These are phyloP conservation scores for Kalmanozyma brasiliensis DNA, from an alignment of 1,284 basidiomycete species.

Conservation along the genomic window DNA sequence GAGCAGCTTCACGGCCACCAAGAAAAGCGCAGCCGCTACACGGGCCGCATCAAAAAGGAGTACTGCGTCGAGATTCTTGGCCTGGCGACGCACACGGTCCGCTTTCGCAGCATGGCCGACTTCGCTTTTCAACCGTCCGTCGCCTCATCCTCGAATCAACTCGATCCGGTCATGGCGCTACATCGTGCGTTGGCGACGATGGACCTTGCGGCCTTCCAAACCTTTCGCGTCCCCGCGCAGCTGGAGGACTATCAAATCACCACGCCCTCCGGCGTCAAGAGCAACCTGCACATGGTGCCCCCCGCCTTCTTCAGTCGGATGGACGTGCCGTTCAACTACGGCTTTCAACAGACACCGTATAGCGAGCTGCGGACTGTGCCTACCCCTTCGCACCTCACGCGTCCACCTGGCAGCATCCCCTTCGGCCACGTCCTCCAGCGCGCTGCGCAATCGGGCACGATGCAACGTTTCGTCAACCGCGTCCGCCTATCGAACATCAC, in stretches of 20 bases:
- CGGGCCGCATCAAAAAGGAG: constrained; percentile 67
- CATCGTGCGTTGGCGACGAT: constrained; percentile 53
- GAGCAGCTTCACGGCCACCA: neutral
- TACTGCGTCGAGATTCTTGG: constrained; percentile 84
- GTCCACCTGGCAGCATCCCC: neutral
- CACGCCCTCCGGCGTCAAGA: constrained; percentile 5
- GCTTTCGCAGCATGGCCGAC: constrained; percentile 75
- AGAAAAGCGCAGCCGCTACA: constrained; percentile 16
- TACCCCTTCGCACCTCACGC: neutral
- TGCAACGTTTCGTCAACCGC: constrained; percentile 44
- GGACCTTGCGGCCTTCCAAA: constrained; percentile 50
- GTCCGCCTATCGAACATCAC: constrained; percentile 42
- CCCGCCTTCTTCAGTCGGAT: constrained; percentile 60
- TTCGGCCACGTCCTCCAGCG: constrained; percentile 15
- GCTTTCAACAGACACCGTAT: constrained; percentile 50
- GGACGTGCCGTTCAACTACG: constrained; percentile 56
- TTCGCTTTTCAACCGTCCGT: constrained; percentile 57
- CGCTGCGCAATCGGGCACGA: neutral
- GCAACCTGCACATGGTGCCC: constrained; percentile 57
- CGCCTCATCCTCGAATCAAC: constrained; percentile 3
- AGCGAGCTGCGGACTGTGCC: constrained; percentile 45
- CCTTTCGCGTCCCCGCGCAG: constrained; percentile 40
- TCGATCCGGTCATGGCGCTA: constrained; percentile 43
- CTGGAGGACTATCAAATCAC: constrained; percentile 46
- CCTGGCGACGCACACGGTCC: constrained; percentile 79